Conservation (phyloP, 495 filamentous ascomycete genomes). For the Penicillium canariense region DNA sequence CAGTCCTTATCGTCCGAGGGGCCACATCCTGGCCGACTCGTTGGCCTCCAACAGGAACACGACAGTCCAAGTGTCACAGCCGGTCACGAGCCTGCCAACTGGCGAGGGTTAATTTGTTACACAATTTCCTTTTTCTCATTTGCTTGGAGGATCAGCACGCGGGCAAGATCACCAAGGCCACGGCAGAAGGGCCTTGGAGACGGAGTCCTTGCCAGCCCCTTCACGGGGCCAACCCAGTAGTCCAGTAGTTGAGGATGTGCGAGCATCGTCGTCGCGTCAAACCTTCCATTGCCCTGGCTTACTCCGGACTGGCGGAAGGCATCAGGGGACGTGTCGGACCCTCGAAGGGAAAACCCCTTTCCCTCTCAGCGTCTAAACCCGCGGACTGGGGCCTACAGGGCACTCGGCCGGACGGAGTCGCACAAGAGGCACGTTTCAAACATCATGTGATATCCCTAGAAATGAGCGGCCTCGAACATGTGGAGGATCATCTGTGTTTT, state of each 20-base stretch:
- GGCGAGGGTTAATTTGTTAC: too few relatives aligned
- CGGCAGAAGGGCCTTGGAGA: too few relatives aligned
- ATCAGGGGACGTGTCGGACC: too few relatives aligned
- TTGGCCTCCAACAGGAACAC: slow-evolving; percentile 18
- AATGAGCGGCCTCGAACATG: slow-evolving; percentile 4
- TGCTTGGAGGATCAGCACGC: slow-evolving; percentile 10
- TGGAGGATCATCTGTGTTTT: slow-evolving; percentile 16
- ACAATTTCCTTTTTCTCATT: slow-evolving; percentile 7
- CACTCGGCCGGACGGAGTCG: slow-evolving; percentile 16
- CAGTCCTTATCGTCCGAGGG: slow-evolving; percentile 24
- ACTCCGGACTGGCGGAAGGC: too few relatives aligned
- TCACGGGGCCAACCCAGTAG: too few relatives aligned
- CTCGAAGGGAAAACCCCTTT: too few relatives aligned
- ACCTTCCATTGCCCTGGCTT: too few relatives aligned
- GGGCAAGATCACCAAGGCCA: slow-evolving; percentile 8
- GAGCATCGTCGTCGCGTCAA: too few relatives aligned
- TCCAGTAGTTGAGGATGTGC: too few relatives aligned
- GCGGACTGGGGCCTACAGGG: slow-evolving; percentile 14
- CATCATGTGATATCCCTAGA: slow-evolving; percentile 27
- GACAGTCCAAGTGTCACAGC: slow-evolving; percentile 27
- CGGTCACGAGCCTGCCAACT: slow-evolving; percentile 32
- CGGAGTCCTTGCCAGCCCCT: too few relatives aligned
- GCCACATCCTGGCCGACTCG: slow-evolving; percentile 21
- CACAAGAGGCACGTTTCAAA: slow-evolving; percentile 26
- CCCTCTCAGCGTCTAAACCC: slow-evolving; percentile 8